phyloP scores from a whole-genome alignment of 2,329 filamentous ascomycete genomes.

The Ustilaginoidea virens region DNA sequence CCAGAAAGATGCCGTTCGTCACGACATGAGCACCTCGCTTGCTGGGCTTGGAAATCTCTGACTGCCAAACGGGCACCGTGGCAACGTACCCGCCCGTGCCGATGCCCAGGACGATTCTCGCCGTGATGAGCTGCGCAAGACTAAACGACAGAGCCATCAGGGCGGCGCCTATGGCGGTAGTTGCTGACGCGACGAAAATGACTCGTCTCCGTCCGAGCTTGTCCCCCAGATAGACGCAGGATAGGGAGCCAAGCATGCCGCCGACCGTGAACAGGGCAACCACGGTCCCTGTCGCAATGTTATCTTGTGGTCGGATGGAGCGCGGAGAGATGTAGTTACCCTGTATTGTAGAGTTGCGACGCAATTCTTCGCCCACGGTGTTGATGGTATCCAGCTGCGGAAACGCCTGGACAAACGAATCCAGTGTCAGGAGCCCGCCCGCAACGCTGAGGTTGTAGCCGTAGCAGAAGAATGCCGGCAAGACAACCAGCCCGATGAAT shows the following conservation, averaged over 20 bases:
- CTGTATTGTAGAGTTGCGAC: constrained; percentile 29
- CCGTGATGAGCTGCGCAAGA: constrained; percentile 19
- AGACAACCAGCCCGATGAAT: constrained; percentile 26
- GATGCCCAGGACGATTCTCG: constrained; percentile 34
- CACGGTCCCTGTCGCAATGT: constrained; percentile 15
- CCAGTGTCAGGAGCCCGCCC: constrained; percentile 51
- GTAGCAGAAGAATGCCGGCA: constrained; percentile 28
- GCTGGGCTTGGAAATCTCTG: constrained; percentile 31
- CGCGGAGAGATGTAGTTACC: constrained; percentile 5
- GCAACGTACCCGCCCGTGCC: constrained; percentile 37
- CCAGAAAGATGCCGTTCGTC: constrained; percentile 29
- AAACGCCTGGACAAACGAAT: constrained; percentile 40
- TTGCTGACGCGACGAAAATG: constrained; percentile 34
- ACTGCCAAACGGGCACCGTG: constrained; percentile 38
- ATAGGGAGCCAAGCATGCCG: constrained; percentile 35
- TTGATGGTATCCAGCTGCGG: constrained; percentile 32
- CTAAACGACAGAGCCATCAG: constrained; percentile 36
- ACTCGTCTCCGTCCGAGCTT: constrained; percentile 40
- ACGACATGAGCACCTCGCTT: constrained; percentile 31
- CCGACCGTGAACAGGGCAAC: constrained; percentile 40
- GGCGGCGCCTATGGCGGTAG: constrained; percentile 35
- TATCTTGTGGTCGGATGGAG: too few relatives aligned
- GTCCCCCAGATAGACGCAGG: constrained; percentile 33
- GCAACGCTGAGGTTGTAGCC: constrained; percentile 54
- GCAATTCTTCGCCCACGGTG: constrained; percentile 20